Evolutionary conservation across 1,284 basidiomycete genomes (phyloP).

Genomic region (Rhodotorula sp.): DNA sequence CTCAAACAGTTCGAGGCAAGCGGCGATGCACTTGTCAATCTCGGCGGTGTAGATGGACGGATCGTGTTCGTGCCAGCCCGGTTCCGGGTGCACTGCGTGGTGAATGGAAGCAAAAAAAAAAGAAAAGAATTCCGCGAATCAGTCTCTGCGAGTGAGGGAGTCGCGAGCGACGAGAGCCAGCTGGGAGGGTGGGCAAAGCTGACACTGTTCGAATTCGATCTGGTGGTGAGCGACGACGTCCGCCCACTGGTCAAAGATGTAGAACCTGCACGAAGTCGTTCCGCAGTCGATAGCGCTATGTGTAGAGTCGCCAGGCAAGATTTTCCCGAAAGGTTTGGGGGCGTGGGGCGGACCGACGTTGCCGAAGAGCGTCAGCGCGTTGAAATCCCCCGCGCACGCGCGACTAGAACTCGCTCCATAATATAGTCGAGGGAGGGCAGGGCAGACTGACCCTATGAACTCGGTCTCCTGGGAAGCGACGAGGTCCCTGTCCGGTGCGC

Average conservation of each 20-base stretch:
- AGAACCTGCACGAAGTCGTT: conserved; percentile 37
- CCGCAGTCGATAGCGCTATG: conserved; percentile 39
- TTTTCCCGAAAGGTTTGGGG: neutral
- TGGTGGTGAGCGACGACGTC: conserved; percentile 67
- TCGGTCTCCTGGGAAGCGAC: conserved; percentile 34
- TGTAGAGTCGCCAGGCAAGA: neutral
- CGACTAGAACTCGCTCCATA: too few species aligned
- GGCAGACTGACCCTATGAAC: conserved; percentile 31
- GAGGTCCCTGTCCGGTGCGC: conserved; percentile 18
- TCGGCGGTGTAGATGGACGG: conserved; percentile 76
- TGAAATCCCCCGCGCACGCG: neutral
- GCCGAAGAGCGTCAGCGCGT: neutral
- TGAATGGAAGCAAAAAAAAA: too few species aligned
- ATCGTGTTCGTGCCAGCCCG: conserved; percentile 94
- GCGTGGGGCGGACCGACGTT: neutral
- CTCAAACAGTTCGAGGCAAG: conserved; percentile 71
- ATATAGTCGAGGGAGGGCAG: too few species aligned
- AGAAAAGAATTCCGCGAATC: too few species aligned
- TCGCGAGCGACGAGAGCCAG: conserved; percentile 1
- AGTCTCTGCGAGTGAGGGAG: neutral
- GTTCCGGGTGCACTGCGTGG: conserved; percentile 32
- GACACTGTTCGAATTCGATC: conserved; percentile 73
- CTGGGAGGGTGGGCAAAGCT: neutral
- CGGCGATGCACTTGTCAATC: conserved; percentile 73
- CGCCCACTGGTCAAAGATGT: conserved; percentile 64